phyloP scores from a whole-genome alignment of 1,284 basidiomycete genomes.

The Vanrija sp. region DNA sequence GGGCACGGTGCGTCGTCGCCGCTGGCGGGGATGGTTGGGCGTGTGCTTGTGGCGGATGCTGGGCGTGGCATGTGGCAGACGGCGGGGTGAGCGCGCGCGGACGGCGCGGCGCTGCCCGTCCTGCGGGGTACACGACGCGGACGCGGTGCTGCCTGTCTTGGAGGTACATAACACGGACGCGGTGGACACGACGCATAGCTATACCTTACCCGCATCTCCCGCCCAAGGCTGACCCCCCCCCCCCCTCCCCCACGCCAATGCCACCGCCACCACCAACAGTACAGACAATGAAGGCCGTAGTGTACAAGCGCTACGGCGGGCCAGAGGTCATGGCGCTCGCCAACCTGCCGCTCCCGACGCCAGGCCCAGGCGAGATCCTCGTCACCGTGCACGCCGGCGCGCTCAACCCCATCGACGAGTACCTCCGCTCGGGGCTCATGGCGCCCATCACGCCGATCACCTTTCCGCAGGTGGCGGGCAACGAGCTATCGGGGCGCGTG shows the following conservation, averaged over 20 bases:
- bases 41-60: no score
- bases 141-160: no score
- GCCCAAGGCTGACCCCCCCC: no score
- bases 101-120: no score
- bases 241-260: not conserved
- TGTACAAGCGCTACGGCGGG: slow-evolving; percentile 19
- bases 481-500: slow-evolving; percentile 52
- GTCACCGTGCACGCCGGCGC: slow-evolving; percentile 9
- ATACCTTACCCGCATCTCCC: no score
- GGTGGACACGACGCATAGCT: no score
- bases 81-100: no score
- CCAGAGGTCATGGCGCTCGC: slow-evolving; percentile 12
- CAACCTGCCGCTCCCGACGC: slow-evolving; percentile 7
- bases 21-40: no score
- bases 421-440: slow-evolving; percentile 13
- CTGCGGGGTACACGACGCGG: no score
- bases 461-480: slow-evolving; percentile 10
- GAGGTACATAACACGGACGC: no score
- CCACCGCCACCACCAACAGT: not conserved
- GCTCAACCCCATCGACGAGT: slow-evolving; percentile 41
- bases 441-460: slow-evolving; percentile 20
- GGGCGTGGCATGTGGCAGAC: no score
- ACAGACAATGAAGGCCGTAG: slow-evolving; percentile 17
- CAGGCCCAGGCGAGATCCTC: slow-evolving; percentile 9
- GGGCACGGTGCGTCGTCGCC: no score